These are phyloP conservation scores for Clohesyomyces aquaticus DNA, from an alignment of 495 filamentous ascomycete species.

Conservation along the genomic window DNA sequence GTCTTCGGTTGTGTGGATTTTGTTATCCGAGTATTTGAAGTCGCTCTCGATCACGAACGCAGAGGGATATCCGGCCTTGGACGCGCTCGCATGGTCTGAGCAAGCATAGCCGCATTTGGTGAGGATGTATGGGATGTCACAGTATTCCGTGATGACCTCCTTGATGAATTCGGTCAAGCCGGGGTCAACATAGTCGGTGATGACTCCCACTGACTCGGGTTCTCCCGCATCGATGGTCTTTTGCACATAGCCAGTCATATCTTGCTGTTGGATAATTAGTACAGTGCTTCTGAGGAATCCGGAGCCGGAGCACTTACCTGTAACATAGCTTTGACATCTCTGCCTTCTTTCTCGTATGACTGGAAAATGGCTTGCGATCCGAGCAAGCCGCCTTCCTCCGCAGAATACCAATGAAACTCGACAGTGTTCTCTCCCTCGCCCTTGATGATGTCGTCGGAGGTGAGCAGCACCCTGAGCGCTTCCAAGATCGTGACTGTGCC, in stretches of 20 bases:
- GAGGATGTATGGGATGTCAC: conserved; percentile 76
- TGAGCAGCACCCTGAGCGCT: conserved; percentile 65
- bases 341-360: conserved; percentile 72
- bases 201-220: conserved; percentile 86
- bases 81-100: conserved; percentile 95
- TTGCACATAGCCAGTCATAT: conserved; percentile 94
- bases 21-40: conserved; percentile 80
- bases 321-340: conserved; percentile 93
- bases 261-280: too few species aligned
- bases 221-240: conserved; percentile 81
- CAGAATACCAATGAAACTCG: conserved; percentile 94
- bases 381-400: conserved; percentile 88
- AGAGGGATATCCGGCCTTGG: conserved; percentile 91
- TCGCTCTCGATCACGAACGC: conserved; percentile 95
- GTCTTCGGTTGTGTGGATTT: conserved; percentile 91
- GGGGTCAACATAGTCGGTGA: conserved; percentile 87
- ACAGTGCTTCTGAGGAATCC: too few species aligned
- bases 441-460: conserved; percentile 55
- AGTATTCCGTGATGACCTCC: conserved; percentile 83
- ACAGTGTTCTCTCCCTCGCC: conserved; percentile 75
- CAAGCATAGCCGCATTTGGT: conserved; percentile 98
- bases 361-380: conserved; percentile 78
- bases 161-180: conserved; percentile 91
- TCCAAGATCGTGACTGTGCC: conserved; percentile 81
- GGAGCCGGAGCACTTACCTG: too few species aligned